These are phyloP conservation scores for Calocybe gambosa DNA, from an alignment of 1,284 basidiomycete species.

Conservation along the genomic window DNA sequence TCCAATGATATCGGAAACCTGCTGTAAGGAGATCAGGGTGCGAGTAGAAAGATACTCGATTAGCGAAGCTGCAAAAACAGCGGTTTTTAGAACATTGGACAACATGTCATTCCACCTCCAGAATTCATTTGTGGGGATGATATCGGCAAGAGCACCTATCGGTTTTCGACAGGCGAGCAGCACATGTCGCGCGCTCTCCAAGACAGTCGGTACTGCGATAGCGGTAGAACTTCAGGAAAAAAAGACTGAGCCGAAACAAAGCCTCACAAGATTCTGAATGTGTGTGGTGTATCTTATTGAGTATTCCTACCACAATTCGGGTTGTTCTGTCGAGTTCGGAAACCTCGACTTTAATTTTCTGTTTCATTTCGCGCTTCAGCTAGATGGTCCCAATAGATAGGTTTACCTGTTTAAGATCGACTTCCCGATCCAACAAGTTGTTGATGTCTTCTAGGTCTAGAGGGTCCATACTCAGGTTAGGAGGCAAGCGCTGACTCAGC, in stretches of 20 bases:
- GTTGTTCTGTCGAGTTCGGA: slow-evolving; percentile 68
- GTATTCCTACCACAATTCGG: slow-evolving; percentile 54
- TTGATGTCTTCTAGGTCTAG: slow-evolving; percentile 42
- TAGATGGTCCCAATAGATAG: background rate
- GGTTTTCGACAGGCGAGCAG: slow-evolving; percentile 49
- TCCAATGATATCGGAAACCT: slow-evolving; percentile 52
- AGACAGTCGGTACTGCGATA: slow-evolving; percentile 49
- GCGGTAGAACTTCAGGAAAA: background rate
- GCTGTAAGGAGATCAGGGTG: slow-evolving; percentile 52
- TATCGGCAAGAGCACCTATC: slow-evolving; percentile 42
- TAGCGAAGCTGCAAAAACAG: slow-evolving; percentile 62
- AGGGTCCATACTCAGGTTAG: slow-evolving; percentile 42
- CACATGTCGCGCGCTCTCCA: slow-evolving; percentile 50
- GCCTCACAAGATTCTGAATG: slow-evolving; percentile 50
- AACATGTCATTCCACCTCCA: slow-evolving; percentile 83
- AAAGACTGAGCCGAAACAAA: background rate
- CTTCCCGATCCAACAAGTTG: slow-evolving; percentile 26
- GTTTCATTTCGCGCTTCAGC: slow-evolving; percentile 4
- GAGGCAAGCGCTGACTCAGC: background rate
- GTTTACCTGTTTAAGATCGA: slow-evolving; percentile 25
- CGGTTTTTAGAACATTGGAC: slow-evolving; percentile 56
- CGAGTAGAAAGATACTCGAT: slow-evolving; percentile 60
- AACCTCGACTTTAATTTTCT: slow-evolving; percentile 77
- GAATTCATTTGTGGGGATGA: slow-evolving; percentile 66
- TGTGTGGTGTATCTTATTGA: slow-evolving; percentile 76